A percentile compares a stretch with the other conserved stretches of the same genome.
phyloP scores from a whole-genome alignment of 176 grass and related monocot species.

The Rhynchospora tenuis region DNA sequence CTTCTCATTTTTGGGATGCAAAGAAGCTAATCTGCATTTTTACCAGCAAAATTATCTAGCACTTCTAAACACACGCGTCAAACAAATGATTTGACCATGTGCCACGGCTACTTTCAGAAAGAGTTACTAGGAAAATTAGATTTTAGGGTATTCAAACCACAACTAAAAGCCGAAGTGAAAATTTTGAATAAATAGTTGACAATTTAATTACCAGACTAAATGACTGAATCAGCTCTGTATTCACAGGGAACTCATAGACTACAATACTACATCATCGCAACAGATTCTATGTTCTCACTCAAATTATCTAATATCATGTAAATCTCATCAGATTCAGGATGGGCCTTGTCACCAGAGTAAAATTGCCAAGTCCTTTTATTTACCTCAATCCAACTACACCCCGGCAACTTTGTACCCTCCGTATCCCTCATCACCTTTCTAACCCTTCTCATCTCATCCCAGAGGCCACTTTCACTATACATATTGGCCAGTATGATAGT shows the following conservation, averaged over 20 bases:
- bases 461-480: constrained; percentile 66
- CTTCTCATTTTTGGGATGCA: too few relatives aligned
- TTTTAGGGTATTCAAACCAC: not conserved
- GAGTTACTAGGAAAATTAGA: not conserved
- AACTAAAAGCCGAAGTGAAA: too few relatives aligned
- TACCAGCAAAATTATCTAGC: too few relatives aligned
- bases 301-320: constrained; percentile 53
- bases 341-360: constrained; percentile 56
- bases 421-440: constrained; percentile 42
- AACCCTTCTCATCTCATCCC: constrained; percentile 60
- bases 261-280: not conserved
- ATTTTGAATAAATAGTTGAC: not conserved
- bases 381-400: constrained; percentile 75
- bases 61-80: too few relatives aligned
- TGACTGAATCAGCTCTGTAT: not conserved
- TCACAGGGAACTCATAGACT: not conserved
- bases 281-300: constrained; percentile 39
- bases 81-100: not conserved
- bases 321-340: constrained; percentile 57
- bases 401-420: constrained; percentile 55
- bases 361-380: constrained; percentile 44
- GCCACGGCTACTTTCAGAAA: not conserved
- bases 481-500: constrained; percentile 66
- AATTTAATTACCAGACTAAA: not conserved
- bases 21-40: too few relatives aligned